A percentile compares a stretch with the other conserved stretches of the same genome.
phyloP scores from a whole-genome alignment of 768 basidiomycete species.

The Phaffia australis region DNA sequence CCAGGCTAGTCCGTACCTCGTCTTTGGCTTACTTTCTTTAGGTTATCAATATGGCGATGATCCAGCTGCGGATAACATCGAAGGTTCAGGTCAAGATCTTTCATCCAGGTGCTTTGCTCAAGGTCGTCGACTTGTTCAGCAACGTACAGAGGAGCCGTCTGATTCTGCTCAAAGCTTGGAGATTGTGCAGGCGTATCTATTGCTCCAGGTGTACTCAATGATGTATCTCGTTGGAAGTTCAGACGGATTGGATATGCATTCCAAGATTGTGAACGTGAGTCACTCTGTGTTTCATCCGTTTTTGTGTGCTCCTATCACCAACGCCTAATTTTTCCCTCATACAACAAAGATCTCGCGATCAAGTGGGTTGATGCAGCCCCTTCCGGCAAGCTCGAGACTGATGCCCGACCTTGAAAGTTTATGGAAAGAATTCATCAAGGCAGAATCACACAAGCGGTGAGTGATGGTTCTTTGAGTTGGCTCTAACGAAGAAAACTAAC shows the following conservation, averaged over 20 bases:
- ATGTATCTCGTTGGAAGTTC: constrained; percentile 23
- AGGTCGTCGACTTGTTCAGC: constrained; percentile 15
- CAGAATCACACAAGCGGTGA: constrained; percentile 55
- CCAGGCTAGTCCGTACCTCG: constrained; percentile 12
- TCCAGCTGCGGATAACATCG: not conserved
- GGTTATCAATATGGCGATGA: constrained; percentile 27
- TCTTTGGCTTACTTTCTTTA: constrained; percentile 26
- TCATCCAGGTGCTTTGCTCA: constrained; percentile 22
- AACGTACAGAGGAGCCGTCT: constrained; percentile 7
- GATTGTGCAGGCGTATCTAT: constrained; percentile 28
- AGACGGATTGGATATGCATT: constrained; percentile 27
- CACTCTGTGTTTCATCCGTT: no score
- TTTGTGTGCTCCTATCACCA: not conserved
- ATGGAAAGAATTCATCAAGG: constrained; percentile 28
- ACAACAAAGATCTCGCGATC: constrained; percentile 26
- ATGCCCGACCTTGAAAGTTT: constrained; percentile 27
- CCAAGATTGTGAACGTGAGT: constrained; percentile 29
- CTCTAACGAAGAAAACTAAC: not conserved
- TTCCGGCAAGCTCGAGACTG: constrained; percentile 19
- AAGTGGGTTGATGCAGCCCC: constrained; percentile 30
- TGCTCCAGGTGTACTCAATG: constrained; percentile 27
- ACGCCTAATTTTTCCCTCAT: not conserved
- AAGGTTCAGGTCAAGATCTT: constrained; percentile 8
- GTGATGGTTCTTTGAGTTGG: not conserved
- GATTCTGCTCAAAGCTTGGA: constrained; percentile 17